Percentiles rank a stretch among this genome's conserved stretches.
Conservation (phyloP, 306 rosid species). For the Quercus glauca region DNA sequence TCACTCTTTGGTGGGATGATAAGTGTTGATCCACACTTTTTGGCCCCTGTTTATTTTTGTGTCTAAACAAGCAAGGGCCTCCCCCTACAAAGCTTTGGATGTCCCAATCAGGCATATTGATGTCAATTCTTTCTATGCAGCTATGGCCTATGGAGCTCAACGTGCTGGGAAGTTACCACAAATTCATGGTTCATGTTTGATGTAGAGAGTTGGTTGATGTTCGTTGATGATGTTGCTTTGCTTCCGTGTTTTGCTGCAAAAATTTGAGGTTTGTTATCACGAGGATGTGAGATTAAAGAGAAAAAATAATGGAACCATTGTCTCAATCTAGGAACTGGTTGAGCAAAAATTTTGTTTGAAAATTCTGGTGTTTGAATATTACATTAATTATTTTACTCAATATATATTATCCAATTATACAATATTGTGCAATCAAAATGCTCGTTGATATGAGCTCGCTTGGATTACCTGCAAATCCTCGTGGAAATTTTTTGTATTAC, state of each 20-base stretch:
- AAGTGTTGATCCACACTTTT: too few relatives aligned
- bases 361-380: neutral
- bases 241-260: too few relatives aligned
- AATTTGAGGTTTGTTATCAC: neutral
- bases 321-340: neutral
- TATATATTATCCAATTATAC: neutral
- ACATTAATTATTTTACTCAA: neutral
- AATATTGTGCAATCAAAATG: neutral
- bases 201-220: slow-evolving; percentile 75
- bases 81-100: neutral
- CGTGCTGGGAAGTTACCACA: slow-evolving; percentile 60
- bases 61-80: too few relatives aligned
- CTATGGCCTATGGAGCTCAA: slow-evolving; percentile 51
- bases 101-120: too few relatives aligned
- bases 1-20: too few relatives aligned
- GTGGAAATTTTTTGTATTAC: too few relatives aligned
- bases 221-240: slow-evolving; percentile 34
- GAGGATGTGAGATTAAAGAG: neutral
- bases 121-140: slow-evolving; percentile 35
- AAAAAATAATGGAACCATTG: neutral
- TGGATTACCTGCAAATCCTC: neutral
- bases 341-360: neutral
- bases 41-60: too few relatives aligned
- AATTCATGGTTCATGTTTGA: slow-evolving; percentile 90
- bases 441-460: neutral